Percentiles rank a stretch among this genome's conserved stretches.
These are phyloP conservation scores for Skeletonema grethae DNA, from an alignment of 108 stramenopile species.

Conservation along the genomic window DNA sequence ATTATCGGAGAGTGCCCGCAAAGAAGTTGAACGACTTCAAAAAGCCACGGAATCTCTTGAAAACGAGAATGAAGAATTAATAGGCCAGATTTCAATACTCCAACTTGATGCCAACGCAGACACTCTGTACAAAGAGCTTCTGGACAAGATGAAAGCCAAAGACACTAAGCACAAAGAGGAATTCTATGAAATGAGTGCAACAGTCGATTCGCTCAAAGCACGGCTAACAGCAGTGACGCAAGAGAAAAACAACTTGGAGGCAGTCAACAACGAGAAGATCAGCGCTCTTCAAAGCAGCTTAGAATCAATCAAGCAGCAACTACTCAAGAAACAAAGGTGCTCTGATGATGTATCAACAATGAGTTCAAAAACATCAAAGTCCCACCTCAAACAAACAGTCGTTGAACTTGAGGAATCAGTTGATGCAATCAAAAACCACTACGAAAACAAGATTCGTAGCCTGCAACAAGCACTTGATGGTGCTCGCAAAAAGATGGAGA, in stretches of 20 bases:
- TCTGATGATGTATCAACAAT: slow-evolving; percentile 33
- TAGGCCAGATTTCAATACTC: slow-evolving; percentile 33
- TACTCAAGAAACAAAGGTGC: background rate
- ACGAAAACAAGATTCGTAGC: slow-evolving; percentile 18
- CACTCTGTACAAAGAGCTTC: slow-evolving; percentile 27
- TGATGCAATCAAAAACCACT: slow-evolving; percentile 42
- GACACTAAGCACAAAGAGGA: slow-evolving; percentile 28
- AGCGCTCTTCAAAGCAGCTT: slow-evolving; percentile 3
- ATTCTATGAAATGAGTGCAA: background rate
- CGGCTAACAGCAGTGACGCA: slow-evolving; percentile 2
- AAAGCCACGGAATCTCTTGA: slow-evolving; percentile 3
- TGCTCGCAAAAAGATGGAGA: slow-evolving; percentile 30
- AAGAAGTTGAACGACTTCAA: slow-evolving; percentile 17
- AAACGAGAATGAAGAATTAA: slow-evolving; percentile 12
- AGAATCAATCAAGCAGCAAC: background rate
- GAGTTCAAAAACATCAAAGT: slow-evolving; percentile 8
- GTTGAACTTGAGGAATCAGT: slow-evolving; percentile 39
- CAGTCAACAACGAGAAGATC: background rate
- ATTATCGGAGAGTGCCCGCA: background rate
- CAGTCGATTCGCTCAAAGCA: slow-evolving; percentile 2
- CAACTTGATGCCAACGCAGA: slow-evolving; percentile 22
- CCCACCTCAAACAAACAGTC: slow-evolving; percentile 33
- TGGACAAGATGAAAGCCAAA: slow-evolving; percentile 34
- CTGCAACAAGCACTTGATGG: slow-evolving; percentile 36
- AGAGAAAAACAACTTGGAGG: slow-evolving; percentile 16